Evolutionary conservation across 2,329 filamentous ascomycete species (phyloP).

Genomic region (Aphanocladium album): DNA sequence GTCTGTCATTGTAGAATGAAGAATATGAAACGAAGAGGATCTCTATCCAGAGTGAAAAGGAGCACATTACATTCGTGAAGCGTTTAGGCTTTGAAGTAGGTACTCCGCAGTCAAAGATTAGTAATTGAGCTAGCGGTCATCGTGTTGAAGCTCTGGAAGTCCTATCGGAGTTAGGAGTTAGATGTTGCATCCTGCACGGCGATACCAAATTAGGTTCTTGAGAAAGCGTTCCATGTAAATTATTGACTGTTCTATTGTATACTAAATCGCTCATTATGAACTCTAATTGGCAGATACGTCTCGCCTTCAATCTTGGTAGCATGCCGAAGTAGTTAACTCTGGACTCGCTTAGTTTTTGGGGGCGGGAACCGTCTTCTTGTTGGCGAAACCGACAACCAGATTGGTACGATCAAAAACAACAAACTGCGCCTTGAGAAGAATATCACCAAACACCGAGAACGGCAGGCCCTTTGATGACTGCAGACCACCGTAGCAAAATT

Average conservation of each 20-base stretch:
- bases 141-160: background rate
- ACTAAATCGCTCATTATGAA: background rate
- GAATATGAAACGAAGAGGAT: background rate
- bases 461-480: conserved; percentile 32
- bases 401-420: conserved; percentile 35
- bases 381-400: conserved; percentile 33
- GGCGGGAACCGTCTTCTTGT: conserved; percentile 25
- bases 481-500: conserved; percentile 32
- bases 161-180: background rate
- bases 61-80: too few species aligned
- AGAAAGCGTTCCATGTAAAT: background rate
- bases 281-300: background rate
- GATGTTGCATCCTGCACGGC: background rate
- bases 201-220: background rate
- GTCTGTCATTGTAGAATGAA: conserved; percentile 6
- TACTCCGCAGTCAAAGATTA: background rate
- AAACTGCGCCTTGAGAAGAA: conserved; percentile 41
- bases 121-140: background rate
- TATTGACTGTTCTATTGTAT: background rate
- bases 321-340: too few species aligned
- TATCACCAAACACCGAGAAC: conserved; percentile 36
- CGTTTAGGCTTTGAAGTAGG: background rate
- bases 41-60: background rate
- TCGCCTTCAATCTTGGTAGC: background rate
- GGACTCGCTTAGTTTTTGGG: background rate